Base-by-base conservation (phyloP, 1,139 yeast species). In the Hyphopichia burtonii region DNA sequence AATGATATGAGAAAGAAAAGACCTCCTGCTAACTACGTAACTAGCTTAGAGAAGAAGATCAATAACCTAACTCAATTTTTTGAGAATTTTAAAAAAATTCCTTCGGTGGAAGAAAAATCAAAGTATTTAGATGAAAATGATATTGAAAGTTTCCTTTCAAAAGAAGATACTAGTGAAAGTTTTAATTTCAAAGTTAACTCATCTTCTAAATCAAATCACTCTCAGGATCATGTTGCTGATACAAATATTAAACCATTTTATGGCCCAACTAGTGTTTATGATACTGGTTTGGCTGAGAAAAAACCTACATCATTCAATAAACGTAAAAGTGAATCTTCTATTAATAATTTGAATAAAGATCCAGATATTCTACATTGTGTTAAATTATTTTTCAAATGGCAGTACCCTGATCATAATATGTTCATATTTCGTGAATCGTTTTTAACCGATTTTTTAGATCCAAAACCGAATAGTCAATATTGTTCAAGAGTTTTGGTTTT, bases 371-470 rank as follows among this genome's bases (percentile, higher is more conserved):
- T 79, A 31, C 71, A 73, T 38, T 77, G 83, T 47, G 56, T 82
- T 33, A 74, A 78, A 41, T 64, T 78, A 34, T 82, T 82, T 53
- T 82, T 81, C 55, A 75, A 75, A 28, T 81, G 85, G 84, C 76
- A 80, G 46, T 82, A 82, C 48, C 86, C 86, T 3, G 85, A 80
- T 44, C 77, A 78, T 50, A 78, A 78, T 53, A 71, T 80, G 70
- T 82, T 81, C 50, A 71, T 82, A 15, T 82, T 80, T 52, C 61
- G 88, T 43, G 88, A 82, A 52, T 79, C 85, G 12, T 82, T 82
- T 51, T 59, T 82, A 37, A 69, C 67, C 44, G 85, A 81, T 40
- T 72, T 79, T 55, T 75, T 80, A 59, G 66, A 76, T 54, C 79
- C 81, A 38, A 64, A 68, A 36, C 62, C 73, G 32, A 68, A 71